Conservation (phyloP, 306 rosid species). For the Senna tora region DNA sequence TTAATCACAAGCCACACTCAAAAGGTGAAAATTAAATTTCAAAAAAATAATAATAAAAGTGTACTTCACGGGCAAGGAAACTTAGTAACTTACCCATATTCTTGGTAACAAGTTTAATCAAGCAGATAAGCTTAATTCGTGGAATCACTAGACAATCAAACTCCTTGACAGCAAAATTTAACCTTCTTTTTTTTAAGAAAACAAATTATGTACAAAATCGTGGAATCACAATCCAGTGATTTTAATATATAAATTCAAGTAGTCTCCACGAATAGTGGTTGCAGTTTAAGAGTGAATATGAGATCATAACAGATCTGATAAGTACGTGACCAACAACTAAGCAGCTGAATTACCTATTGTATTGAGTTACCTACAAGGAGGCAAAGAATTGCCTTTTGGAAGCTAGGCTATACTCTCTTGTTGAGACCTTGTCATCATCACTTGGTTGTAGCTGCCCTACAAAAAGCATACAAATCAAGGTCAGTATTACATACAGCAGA, state of each 20-base stretch:
- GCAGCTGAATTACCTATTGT: slow-evolving; percentile 8
- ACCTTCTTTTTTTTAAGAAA: too few relatives aligned
- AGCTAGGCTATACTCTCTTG: slow-evolving; percentile 16
- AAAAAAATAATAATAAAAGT: too few relatives aligned
- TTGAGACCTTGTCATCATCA: slow-evolving; percentile 43
- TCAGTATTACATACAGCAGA: slow-evolving; percentile 9
- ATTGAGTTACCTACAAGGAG: slow-evolving; percentile 9
- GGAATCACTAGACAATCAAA: neutral
- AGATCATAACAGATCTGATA: slow-evolving; percentile 14
- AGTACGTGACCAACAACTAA: slow-evolving; percentile 34
- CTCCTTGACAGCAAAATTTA: slow-evolving; percentile 20
- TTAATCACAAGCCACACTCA: too few relatives aligned
- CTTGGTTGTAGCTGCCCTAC: slow-evolving; percentile 63
- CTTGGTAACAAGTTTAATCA: too few relatives aligned
- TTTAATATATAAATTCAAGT: neutral
- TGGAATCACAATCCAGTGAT: slow-evolving; percentile 28
- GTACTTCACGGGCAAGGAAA: too few relatives aligned
- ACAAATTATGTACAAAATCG: slow-evolving; percentile 28
- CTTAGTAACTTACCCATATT: too few relatives aligned
- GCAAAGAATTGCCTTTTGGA: slow-evolving; percentile 8
- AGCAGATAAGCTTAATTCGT: too few relatives aligned
- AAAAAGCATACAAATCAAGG: slow-evolving; percentile 27
- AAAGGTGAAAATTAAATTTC: too few relatives aligned
- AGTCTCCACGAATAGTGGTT: neutral
- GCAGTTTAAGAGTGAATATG: neutral